Conservation (phyloP, 1,284 basidiomycete species). For the Porodaedalea pini region DNA sequence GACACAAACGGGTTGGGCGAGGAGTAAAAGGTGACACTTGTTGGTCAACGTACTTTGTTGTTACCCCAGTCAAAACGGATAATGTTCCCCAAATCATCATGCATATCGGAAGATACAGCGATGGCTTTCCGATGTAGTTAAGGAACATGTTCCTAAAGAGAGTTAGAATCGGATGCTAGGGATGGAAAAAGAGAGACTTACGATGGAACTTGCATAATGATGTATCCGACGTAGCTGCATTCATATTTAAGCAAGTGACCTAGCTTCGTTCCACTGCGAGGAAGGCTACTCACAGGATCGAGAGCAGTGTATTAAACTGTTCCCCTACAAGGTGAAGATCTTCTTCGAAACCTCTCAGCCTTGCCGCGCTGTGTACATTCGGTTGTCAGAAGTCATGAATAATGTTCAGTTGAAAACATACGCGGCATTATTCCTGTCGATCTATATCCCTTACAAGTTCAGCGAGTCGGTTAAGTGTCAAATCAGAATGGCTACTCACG, state of each 20-base stretch:
- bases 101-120: slow-evolving; percentile 37
- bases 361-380: slow-evolving; percentile 48
- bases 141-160: slow-evolving; percentile 19
- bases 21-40: too few species aligned
- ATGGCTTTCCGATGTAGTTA: slow-evolving; percentile 21
- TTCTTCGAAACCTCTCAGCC: slow-evolving; percentile 65
- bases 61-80: slow-evolving; percentile 24
- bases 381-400: neutral
- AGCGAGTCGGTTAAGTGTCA: neutral
- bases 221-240: slow-evolving; percentile 36
- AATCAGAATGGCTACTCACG: neutral
- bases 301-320: slow-evolving; percentile 69
- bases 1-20: neutral
- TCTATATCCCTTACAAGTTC: slow-evolving; percentile 31
- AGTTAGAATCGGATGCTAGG: slow-evolving; percentile 26
- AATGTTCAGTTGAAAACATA: slow-evolving; percentile 29
- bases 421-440: slow-evolving; percentile 68
- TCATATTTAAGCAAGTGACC: slow-evolving; percentile 30
- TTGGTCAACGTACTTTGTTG: slow-evolving; percentile 10
- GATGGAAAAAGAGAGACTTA: neutral
- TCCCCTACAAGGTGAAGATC: slow-evolving; percentile 63
- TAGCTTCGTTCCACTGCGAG: neutral
- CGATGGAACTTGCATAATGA: slow-evolving; percentile 27
- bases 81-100: slow-evolving; percentile 37
- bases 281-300: slow-evolving; percentile 43